Base-by-base conservation (phyloP, 768 basidiomycete genomes). In the Rubroboletus satanas region DNA sequence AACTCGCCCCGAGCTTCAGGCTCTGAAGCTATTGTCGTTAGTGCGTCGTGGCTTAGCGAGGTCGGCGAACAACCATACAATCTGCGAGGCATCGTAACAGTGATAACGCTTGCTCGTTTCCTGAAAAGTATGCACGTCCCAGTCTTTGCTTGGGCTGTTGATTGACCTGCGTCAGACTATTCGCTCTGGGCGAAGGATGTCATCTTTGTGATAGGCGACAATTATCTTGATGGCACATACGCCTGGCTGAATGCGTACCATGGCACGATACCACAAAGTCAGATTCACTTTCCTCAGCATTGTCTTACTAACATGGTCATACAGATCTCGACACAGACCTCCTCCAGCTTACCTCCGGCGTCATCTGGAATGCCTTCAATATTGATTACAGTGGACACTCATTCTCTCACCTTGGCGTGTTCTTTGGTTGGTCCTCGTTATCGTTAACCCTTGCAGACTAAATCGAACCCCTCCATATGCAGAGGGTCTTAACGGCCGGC, bases 321-420 rank as follows among this genome's bases (percentile, higher is more conserved):
- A 7, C 36, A 94, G 93, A 87, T 65, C 74, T 93, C 17, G 61
- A 74, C n/a, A 80, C 82, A 1, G 83, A 89, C 35, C 74, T 77
- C 9, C 75, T 97, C 36, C 71, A 75, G 33, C 65, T 90, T 23
- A 70, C 83, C 2, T 91, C 92, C 3, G 95, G 94, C 4, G 88
- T 94, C 7, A 89, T 99, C 41, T 99, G 97, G 97, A 93, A 90
- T 1, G 93, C 93, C 11, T 73, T 99, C 44, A 90, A 89, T 62
- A 83, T 99, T 41, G 97, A 98, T 68, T 98, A 98, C 69, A 92
- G 94, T 1, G 90, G 93, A 0, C 96, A 99, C 71, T 98, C 95
- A 0, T 96, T 98, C 72, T 93, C 90, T 10, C 92, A 98, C 66
- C 77, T 98, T 2, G 96, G 97, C n/a, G 73, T 98, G 10, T 98